Conservation (phyloP, 1,284 basidiomycete species). For the Termitomyces sp. region DNA sequence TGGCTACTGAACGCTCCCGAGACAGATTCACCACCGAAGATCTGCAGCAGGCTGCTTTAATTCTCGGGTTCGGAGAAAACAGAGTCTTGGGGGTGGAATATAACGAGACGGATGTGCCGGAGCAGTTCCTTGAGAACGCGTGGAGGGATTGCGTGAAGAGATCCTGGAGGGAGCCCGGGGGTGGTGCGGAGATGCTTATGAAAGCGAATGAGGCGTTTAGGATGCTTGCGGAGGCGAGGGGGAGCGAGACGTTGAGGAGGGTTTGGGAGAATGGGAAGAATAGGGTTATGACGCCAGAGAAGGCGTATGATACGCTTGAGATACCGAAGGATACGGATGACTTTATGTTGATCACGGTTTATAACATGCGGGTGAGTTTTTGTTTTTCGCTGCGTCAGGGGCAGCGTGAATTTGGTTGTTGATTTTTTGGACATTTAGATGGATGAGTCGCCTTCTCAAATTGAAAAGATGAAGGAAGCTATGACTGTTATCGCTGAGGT, state of each 20-base stretch:
- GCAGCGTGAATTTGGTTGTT: not conserved
- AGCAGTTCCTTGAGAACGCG: conserved; percentile 62
- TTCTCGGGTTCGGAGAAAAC: conserved; percentile 64
- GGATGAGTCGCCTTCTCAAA: conserved; percentile 61
- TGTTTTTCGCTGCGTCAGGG: not conserved
- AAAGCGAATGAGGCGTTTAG: conserved; percentile 61
- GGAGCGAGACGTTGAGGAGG: conserved; percentile 42
- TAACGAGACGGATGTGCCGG: conserved; percentile 53
- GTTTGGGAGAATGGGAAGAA: conserved; percentile 51
- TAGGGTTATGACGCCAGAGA: conserved; percentile 61
- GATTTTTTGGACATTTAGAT: conserved; percentile 37
- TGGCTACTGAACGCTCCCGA: conserved; percentile 56
- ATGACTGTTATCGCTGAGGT: conserved; percentile 65
- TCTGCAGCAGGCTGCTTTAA: conserved; percentile 34
- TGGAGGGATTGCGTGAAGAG: conserved; percentile 60
- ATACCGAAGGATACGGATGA: conserved; percentile 71
- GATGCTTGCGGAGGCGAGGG: conserved; percentile 56
- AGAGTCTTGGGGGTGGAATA: conserved; percentile 57
- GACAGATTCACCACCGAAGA: conserved; percentile 59
- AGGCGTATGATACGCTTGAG: conserved; percentile 72
- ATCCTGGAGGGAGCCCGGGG: conserved; percentile 51
- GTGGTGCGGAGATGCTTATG: conserved; percentile 39
- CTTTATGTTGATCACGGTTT: conserved; percentile 69
- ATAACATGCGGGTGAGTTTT: conserved; percentile 60
- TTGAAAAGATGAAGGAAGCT: conserved; percentile 62